Percentiles rank a stretch among this genome's conserved stretches.
Conservation (phyloP, 1,284 basidiomycete species). For the Papiliotrema terrestris region DNA sequence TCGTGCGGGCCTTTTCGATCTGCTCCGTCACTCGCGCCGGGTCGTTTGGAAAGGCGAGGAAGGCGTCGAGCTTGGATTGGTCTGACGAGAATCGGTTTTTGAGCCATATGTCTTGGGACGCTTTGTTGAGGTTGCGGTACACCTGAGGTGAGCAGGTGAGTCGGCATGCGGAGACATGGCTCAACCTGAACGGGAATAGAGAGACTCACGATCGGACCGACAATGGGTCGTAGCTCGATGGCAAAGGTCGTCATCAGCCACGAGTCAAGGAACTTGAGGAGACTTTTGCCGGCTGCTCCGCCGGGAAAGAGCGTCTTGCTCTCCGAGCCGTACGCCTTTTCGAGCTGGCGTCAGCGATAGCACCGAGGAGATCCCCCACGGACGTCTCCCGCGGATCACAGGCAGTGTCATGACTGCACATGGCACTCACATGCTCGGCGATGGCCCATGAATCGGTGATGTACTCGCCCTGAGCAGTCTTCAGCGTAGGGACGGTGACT, state of each 20-base stretch:
- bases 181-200: no score
- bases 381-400: no score
- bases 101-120: no score
- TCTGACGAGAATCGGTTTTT: no score
- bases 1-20: neutral
- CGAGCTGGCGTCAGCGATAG: conserved; percentile 15
- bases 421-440: conserved; percentile 28
- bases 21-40: neutral
- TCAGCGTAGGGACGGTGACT: conserved; percentile 35
- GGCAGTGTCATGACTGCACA: no score
- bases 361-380: no score
- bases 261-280: conserved; percentile 25
- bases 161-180: no score
- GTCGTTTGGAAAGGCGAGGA: neutral
- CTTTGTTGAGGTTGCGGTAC: no score
- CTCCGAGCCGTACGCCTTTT: conserved; percentile 18
- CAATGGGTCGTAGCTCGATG: conserved; percentile 19
- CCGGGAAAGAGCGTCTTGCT: conserved; percentile 29
- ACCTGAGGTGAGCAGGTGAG: neutral
- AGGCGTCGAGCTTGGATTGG: neutral
- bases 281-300: conserved; percentile 13
- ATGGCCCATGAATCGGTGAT: conserved; percentile 36
- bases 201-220: conserved; percentile 15
- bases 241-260: conserved; percentile 27
- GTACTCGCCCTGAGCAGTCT: conserved; percentile 12